These are phyloP conservation scores for Pseudopyricularia cyperi DNA, from an alignment of 2,329 filamentous ascomycete genomes.

Conservation along the genomic window DNA sequence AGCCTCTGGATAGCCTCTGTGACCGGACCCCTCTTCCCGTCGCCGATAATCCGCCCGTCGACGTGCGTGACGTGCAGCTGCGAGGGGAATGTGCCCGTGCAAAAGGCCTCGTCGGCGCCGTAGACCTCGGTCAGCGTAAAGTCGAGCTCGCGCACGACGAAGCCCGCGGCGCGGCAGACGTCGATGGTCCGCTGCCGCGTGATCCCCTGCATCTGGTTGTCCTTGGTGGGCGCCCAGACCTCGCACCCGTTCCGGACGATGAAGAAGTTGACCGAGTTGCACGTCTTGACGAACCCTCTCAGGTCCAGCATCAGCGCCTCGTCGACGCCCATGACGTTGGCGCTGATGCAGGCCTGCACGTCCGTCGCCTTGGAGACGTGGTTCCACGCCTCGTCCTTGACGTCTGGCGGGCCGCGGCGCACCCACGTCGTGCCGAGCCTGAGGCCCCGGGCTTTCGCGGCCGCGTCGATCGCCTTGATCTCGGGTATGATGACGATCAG, in stretches of 20 bases:
- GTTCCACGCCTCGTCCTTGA: constrained; percentile 19
- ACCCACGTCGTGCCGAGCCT: constrained; percentile 15
- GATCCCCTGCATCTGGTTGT: constrained; percentile 18
- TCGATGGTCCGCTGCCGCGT: constrained; percentile 17
- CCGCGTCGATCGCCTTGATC: constrained; percentile 12
- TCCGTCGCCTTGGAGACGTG: constrained; percentile 18
- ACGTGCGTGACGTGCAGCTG: constrained; percentile 15
- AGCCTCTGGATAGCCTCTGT: no score
- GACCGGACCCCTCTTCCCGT: no score
- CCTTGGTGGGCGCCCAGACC: constrained; percentile 18
- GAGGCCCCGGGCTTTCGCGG: constrained; percentile 11
- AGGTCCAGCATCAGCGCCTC: constrained; percentile 17
- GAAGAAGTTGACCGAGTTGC: constrained; percentile 20
- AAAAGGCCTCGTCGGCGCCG: constrained; percentile 17
- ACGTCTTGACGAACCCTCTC: constrained; percentile 16
- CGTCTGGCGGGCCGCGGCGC: constrained; percentile 15
- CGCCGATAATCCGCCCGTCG: constrained; percentile 3
- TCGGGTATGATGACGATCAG: constrained; percentile 18
- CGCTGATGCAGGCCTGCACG: constrained; percentile 16
- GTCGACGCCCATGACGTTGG: constrained; percentile 16
- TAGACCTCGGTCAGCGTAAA: constrained; percentile 17
- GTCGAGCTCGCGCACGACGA: constrained; percentile 14
- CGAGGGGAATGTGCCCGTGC: constrained; percentile 15
- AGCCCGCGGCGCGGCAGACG: constrained; percentile 13
- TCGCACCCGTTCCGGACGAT: constrained; percentile 15